Base-by-base conservation (phyloP, 495 filamentous ascomycete species). In the Xanthoparmelia taractica region DNA sequence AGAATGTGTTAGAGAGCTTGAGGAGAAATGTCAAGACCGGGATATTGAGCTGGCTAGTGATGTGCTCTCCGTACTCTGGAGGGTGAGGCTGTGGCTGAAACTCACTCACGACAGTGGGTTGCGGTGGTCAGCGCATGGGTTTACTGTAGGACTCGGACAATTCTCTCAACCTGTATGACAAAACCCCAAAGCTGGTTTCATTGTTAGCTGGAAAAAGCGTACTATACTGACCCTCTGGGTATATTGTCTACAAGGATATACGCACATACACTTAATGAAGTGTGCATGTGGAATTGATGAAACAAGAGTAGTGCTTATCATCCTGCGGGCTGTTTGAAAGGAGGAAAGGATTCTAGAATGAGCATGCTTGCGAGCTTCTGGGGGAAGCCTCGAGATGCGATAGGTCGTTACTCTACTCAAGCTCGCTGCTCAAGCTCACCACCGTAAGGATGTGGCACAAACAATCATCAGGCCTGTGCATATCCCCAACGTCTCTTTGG, bases 21-120 rank as follows among this genome's bases (percentile, higher is more conserved):
- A 61, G 27, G 29, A 58, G 23, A 52, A 59, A 34, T 48, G 25
- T 3, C 20, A 63, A 27, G 65, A 67, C 48, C 65, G 65, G 1
- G 65, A 64, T 43, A 55, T 63, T 18, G 61, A 67, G 40, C 13
- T 67, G 20, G n/a, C 31, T 20, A 15, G 8, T 17, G 61, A 61
- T n/a, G 41, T 67, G 13, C 31, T 67, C 33, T 8, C 37, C 4
- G 23, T 34, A 0, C 58, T 67, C 33, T 67, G 65, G 61, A 64
- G 65, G 38, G 61, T 62, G 40, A 64, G 61, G 33, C 29, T 61
- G 11, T 67, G 61, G 65, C 34, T 64, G 37, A 64, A 48, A 20
- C 62, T 61, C 5, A 34, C 43, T 5, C 52, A 58, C 5, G 56
- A 65, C n/a, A 41, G 41, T 20, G 36, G 0, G 20, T 31, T 64